Evolutionary conservation across 805 yeast species (phyloP).

Genomic region (Isabelozyma pseudorhagii): DNA sequence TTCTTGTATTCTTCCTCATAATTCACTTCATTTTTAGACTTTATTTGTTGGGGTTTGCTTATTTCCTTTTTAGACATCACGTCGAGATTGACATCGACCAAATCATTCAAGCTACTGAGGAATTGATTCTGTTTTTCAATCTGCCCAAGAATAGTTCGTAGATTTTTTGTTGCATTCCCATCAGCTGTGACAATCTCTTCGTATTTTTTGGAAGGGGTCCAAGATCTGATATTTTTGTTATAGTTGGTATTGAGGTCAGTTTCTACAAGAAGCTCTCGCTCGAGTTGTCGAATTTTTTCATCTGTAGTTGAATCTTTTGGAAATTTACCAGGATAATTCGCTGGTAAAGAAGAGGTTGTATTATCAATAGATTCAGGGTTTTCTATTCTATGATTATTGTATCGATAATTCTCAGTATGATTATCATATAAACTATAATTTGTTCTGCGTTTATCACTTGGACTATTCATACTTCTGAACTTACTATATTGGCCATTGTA

Average conservation of each 20-base stretch:
- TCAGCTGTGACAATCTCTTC: neutral
- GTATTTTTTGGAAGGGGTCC: neutral
- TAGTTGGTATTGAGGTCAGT: constrained; percentile 4
- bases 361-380: neutral
- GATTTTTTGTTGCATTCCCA: neutral
- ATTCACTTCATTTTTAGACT: constrained; percentile 1
- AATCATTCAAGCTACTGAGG: constrained; percentile 18
- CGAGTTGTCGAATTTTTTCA: constrained; percentile 2
- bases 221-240: constrained; percentile 1
- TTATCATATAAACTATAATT: too few relatives aligned
- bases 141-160: constrained; percentile 5
- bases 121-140: constrained; percentile 12
- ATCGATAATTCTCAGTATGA: neutral
- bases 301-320: neutral
- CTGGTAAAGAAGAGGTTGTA: constrained; percentile 12
- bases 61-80: neutral
- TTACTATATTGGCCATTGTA: neutral
- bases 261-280: constrained; percentile 7
- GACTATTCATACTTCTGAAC: too few relatives aligned
- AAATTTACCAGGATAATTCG: constrained; percentile 18
- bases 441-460: too few relatives aligned
- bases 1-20: constrained; percentile 13
- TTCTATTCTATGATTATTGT: neutral
- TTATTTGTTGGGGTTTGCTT: constrained; percentile 2
- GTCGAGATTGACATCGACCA: constrained; percentile 14